These are phyloP conservation scores for Candida ascalaphidarum DNA, from an alignment of 805 yeast genomes.

Conservation along the genomic window DNA sequence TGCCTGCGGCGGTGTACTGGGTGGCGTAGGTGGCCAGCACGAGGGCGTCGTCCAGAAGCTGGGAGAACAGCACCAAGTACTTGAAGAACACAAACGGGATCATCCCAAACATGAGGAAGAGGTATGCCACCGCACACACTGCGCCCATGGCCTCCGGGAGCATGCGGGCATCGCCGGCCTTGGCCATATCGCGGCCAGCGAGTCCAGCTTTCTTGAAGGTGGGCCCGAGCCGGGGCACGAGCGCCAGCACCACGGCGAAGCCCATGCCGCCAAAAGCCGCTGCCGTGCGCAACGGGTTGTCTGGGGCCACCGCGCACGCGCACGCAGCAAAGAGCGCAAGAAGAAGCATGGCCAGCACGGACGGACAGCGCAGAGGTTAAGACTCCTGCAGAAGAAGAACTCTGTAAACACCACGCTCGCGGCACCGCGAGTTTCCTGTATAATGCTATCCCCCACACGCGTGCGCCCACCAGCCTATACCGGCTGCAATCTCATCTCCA, in stretches of 20 bases:
- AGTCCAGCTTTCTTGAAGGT: conserved; percentile 72
- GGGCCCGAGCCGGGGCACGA: conserved; percentile 64
- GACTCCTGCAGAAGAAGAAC: too few relatives aligned
- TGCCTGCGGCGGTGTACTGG: conserved; percentile 24
- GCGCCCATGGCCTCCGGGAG: conserved; percentile 94
- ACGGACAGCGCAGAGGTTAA: too few relatives aligned
- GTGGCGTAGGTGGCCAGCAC: conserved; percentile 22
- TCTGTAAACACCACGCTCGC: too few relatives aligned
- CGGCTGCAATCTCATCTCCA: too few relatives aligned
- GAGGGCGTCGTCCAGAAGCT: conserved; percentile 25
- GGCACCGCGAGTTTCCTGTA: too few relatives aligned
- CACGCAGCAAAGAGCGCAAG: background rate
- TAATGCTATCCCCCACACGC: too few relatives aligned
- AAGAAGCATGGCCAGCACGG: conserved; percentile 6
- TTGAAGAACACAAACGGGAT: conserved; percentile 84
- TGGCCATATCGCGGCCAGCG: conserved; percentile 78
- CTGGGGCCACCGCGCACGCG: conserved; percentile 17
- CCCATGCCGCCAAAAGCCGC: conserved; percentile 64
- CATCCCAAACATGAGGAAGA: conserved; percentile 73
- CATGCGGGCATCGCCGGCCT: conserved; percentile 51
- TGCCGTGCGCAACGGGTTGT: conserved; percentile 49
- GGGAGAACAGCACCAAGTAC: conserved; percentile 46
- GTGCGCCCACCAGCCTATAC: too few relatives aligned
- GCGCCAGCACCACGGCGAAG: conserved; percentile 43
- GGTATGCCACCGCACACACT: conserved; percentile 71